Conservation (phyloP, 2,329 filamentous ascomycete species). For the Cercospora janseana region DNA sequence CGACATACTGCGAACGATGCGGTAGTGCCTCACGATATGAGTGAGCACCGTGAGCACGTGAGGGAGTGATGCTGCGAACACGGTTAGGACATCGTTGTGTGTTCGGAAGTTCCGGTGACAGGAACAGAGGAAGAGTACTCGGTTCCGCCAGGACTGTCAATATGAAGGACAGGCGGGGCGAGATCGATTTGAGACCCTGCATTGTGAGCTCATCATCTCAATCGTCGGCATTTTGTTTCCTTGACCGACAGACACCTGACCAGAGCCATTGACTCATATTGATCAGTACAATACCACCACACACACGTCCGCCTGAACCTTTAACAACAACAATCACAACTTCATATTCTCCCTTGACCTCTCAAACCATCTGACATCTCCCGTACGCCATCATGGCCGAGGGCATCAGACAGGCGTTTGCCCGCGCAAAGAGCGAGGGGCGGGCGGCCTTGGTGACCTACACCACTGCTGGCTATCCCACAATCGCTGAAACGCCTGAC, state of each 20-base stretch:
- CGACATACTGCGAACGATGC: too few species aligned
- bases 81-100: too few species aligned
- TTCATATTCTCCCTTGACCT: not conserved
- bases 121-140: too few species aligned
- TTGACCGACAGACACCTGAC: not conserved
- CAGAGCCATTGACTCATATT: conserved; percentile 7
- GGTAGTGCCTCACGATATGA: too few species aligned
- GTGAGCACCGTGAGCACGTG: too few species aligned
- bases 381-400: conserved; percentile 41
- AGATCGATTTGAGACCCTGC: not conserved
- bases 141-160: too few species aligned
- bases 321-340: not conserved
- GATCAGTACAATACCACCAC: too few species aligned
- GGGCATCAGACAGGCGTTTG: conserved; percentile 51
- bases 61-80: too few species aligned
- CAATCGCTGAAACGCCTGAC: conserved; percentile 74
- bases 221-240: not conserved
- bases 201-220: conserved; percentile 4
- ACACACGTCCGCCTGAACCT: too few species aligned
- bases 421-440: conserved; percentile 51
- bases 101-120: too few species aligned
- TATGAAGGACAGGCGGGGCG: not conserved
- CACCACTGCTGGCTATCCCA: conserved; percentile 91
- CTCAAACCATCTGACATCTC: not conserved
- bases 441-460: conserved; percentile 84